A percentile compares a stretch with the other conserved stretches of the same genome.
These are phyloP conservation scores for Dunaliella sp. DNA, from an alignment of 139 green algal genomes.

Conservation along the genomic window DNA sequence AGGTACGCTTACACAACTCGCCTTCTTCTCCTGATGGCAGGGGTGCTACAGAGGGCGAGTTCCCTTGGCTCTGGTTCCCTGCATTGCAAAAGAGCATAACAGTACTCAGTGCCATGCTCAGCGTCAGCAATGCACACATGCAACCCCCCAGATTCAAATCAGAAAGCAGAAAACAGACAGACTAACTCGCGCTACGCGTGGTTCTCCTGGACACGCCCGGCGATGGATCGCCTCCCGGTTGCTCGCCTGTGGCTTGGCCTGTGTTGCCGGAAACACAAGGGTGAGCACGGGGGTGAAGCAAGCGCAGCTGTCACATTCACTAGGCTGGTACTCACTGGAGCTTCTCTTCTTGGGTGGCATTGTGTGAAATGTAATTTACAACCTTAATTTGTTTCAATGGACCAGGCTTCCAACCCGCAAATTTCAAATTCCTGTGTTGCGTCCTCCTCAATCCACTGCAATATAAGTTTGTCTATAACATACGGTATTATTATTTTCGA, in stretches of 20 bases:
- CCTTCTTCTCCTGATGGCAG: constrained; percentile 6
- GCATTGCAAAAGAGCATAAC: neutral
- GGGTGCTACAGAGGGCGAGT: neutral
- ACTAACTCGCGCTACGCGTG: neutral
- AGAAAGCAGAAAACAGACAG: too few relatives aligned
- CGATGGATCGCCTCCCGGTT: neutral
- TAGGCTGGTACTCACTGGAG: neutral
- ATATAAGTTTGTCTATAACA: too few relatives aligned
- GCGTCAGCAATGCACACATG: neutral
- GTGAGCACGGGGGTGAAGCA: neutral
- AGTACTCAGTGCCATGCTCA: neutral
- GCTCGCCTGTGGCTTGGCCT: neutral
- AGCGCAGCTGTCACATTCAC: neutral
- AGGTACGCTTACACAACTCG: neutral
- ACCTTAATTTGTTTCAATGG: too few relatives aligned
- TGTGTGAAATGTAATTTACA: too few relatives aligned
- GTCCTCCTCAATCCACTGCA: too few relatives aligned
- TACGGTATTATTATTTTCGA: too few relatives aligned
- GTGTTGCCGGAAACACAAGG: neutral
- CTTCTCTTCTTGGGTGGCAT: neutral
- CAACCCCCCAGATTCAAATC: too few relatives aligned
- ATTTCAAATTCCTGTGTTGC: too few relatives aligned
- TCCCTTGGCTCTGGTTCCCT: neutral
- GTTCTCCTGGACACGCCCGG: neutral
- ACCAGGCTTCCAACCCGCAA: too few relatives aligned